phyloP scores from a whole-genome alignment of 768 basidiomycete genomes.

The Xerocomellus intermedius region DNA sequence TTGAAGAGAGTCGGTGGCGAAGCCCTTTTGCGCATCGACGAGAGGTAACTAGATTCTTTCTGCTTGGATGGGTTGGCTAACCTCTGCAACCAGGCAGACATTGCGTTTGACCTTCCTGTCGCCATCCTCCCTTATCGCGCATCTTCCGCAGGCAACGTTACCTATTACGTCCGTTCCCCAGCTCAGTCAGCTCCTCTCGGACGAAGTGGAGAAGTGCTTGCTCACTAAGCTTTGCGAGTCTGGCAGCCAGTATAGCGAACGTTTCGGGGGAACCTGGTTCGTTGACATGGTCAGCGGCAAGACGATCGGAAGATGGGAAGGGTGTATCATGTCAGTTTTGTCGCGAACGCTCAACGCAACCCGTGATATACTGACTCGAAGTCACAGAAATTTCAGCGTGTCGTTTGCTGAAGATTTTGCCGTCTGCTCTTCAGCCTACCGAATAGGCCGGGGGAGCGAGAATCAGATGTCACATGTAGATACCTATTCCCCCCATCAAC shows the following conservation, averaged over 20 bases:
- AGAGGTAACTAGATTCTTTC: slow-evolving; percentile 43
- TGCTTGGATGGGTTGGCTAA: neutral
- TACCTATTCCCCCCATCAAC: slow-evolving; percentile 38
- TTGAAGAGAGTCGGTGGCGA: slow-evolving; percentile 62
- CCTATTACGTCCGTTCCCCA: slow-evolving; percentile 74
- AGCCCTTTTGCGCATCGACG: slow-evolving; percentile 66
- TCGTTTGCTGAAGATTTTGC: slow-evolving; percentile 47
- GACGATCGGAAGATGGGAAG: slow-evolving; percentile 76
- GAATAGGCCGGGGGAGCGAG: slow-evolving; percentile 42
- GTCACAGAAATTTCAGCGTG: slow-evolving; percentile 62
- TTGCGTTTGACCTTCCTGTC: slow-evolving; percentile 74
- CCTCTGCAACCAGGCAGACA: slow-evolving; percentile 50
- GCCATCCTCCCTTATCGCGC: slow-evolving; percentile 74
- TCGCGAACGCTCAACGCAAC: neutral
- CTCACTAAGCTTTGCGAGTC: slow-evolving; percentile 67
- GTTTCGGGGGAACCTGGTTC: slow-evolving; percentile 65
- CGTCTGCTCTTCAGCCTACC: slow-evolving; percentile 59
- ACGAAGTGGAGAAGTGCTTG: slow-evolving; percentile 75
- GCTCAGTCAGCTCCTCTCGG: slow-evolving; percentile 66
- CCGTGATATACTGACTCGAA: slow-evolving; percentile 4
- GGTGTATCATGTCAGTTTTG: slow-evolving; percentile 63
- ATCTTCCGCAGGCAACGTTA: slow-evolving; percentile 77
- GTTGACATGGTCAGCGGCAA: slow-evolving; percentile 66
- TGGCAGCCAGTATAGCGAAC: slow-evolving; percentile 55
- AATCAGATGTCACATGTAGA: slow-evolving; percentile 42